Conservation (phyloP, 495 filamentous ascomycete species). For the Friedmanniomyces simplex region DNA sequence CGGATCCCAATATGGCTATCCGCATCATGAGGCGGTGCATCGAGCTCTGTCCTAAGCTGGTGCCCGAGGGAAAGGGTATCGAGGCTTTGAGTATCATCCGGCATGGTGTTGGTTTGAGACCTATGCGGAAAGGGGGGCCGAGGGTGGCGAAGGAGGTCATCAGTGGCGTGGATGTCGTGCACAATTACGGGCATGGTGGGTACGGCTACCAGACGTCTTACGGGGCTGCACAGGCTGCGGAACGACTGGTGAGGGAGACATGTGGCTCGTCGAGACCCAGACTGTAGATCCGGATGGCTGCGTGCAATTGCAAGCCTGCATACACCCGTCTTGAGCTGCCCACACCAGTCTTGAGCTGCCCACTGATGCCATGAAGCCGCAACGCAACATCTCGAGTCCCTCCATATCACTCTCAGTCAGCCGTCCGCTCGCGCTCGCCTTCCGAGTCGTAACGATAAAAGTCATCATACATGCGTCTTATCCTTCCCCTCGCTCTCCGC, state of each 20-base stretch:
- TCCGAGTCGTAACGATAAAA: too few species aligned
- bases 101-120: conserved; percentile 81
- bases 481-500: too few species aligned
- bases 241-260: conserved; percentile 59
- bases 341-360: too few species aligned
- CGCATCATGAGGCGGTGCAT: conserved; percentile 85
- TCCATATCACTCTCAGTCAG: too few species aligned
- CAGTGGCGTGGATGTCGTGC: conserved; percentile 63
- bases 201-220: conserved; percentile 84
- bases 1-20: conserved; percentile 68
- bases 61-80: conserved; percentile 58
- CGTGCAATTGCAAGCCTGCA: too few species aligned
- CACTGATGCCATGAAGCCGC: too few species aligned
- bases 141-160: conserved; percentile 76
- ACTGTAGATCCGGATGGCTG: neutral
- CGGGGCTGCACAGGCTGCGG: conserved; percentile 63
- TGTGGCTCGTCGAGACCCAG: neutral
- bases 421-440: too few species aligned
- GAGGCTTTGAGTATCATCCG: conserved; percentile 77
- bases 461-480: too few species aligned
- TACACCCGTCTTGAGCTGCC: too few species aligned
- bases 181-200: conserved; percentile 94
- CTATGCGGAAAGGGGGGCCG: conserved; percentile 61
- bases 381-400: too few species aligned
- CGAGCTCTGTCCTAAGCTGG: conserved; percentile 59